A percentile compares a stretch with the other conserved stretches of the same genome.
Conservation (phyloP, 2,329 filamentous ascomycete species). For the Fusarium verrucosum region DNA sequence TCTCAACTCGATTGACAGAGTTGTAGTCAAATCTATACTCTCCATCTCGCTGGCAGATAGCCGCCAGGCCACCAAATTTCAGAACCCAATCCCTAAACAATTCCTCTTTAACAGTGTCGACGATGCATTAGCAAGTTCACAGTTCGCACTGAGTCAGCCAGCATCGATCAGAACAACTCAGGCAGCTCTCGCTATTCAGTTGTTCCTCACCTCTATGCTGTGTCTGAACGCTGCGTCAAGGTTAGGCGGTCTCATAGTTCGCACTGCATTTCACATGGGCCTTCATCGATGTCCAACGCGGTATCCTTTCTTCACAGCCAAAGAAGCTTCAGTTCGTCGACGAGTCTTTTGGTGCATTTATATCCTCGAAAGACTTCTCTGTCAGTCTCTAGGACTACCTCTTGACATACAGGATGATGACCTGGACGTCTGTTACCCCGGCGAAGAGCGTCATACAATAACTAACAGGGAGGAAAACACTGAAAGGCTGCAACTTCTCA, state of each 20-base stretch:
- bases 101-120: constrained; percentile 60
- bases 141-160: constrained; percentile 57
- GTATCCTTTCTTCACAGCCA: constrained; percentile 58
- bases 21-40: constrained; percentile 59
- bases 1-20: constrained; percentile 50
- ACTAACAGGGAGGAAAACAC: constrained; percentile 26
- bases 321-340: constrained; percentile 59
- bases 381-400: constrained; percentile 65
- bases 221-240: constrained; percentile 66
- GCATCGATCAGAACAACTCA: constrained; percentile 59
- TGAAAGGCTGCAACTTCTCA: constrained; percentile 50
- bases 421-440: constrained; percentile 65
- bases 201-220: constrained; percentile 65
- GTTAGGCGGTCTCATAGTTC: constrained; percentile 62
- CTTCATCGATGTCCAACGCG: constrained; percentile 66
- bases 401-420: constrained; percentile 65
- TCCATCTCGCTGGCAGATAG: constrained; percentile 64
- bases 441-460: constrained; percentile 55
- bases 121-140: constrained; percentile 60
- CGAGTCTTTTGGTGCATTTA: constrained; percentile 68
- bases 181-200: constrained; percentile 61
- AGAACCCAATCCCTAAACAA: constrained; percentile 50
- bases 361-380: constrained; percentile 63
- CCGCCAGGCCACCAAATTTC: constrained; percentile 51
- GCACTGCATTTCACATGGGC: constrained; percentile 65